Evolutionary conservation across 148 eudicot genomes (phyloP).

Genomic region (Vaccinium corymbosum): DNA sequence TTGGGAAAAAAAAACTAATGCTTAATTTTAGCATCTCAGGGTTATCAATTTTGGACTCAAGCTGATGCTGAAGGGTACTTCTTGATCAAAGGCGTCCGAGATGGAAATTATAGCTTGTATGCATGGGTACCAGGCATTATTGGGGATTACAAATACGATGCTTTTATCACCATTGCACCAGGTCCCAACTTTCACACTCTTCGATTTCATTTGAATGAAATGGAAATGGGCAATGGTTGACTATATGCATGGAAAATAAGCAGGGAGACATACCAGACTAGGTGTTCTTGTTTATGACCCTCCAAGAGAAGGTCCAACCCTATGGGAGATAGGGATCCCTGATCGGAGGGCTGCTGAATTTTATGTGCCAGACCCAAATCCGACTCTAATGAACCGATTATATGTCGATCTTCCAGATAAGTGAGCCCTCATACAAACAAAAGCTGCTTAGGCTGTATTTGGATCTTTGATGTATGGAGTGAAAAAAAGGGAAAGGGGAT

Average conservation of each 20-base stretch:
- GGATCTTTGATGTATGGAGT: neutral
- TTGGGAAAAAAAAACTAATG: neutral
- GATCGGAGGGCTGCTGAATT: constrained; percentile 72
- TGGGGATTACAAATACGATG: constrained; percentile 43
- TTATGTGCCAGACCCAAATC: constrained; percentile 67
- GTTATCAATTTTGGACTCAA: constrained; percentile 72
- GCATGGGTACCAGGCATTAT: constrained; percentile 52
- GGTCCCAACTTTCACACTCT: constrained; percentile 20
- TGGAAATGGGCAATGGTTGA: neutral
- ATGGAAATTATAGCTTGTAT: constrained; percentile 41
- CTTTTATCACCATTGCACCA: constrained; percentile 26
- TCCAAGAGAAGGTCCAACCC: constrained; percentile 68
- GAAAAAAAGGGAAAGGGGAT: neutral
- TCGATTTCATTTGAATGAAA: neutral
- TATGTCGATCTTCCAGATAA: constrained; percentile 34
- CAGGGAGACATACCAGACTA: constrained; percentile 34
- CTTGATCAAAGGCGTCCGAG: constrained; percentile 32
- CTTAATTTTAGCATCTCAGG: constrained; percentile 30
- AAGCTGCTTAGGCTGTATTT: neutral
- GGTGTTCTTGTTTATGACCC: constrained; percentile 47
- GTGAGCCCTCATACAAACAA: constrained; percentile 24
- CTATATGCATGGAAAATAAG: neutral
- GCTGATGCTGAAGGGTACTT: constrained; percentile 44
- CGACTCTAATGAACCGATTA: constrained; percentile 39
- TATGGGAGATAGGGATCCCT: constrained; percentile 84